Percentiles rank a stretch among this genome's conserved stretches.
These are phyloP conservation scores for Stachybotrys elegans DNA, from an alignment of 2,329 filamentous ascomycete genomes.

Conservation along the genomic window DNA sequence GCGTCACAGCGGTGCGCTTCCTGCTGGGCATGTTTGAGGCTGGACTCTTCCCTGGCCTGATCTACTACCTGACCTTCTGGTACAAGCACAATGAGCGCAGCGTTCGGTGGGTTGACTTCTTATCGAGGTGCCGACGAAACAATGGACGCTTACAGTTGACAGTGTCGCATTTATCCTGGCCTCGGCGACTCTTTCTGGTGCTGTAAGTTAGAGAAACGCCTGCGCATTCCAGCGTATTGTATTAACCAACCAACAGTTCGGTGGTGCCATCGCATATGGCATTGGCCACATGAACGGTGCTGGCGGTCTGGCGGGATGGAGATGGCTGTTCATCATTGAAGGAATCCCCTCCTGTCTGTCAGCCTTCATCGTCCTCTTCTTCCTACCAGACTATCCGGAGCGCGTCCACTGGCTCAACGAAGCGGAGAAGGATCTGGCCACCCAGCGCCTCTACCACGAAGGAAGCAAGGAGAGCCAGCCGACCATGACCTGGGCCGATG, in stretches of 20 bases:
- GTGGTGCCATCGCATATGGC: conserved; percentile 66
- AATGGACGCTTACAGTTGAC: background rate
- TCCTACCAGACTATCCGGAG: conserved; percentile 64
- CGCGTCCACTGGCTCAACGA: conserved; percentile 56
- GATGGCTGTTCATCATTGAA: conserved; percentile 60
- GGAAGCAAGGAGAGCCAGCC: conserved; percentile 55
- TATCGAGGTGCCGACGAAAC: background rate
- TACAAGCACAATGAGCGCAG: conserved; percentile 67
- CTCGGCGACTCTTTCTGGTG: conserved; percentile 64
- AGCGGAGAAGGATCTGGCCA: conserved; percentile 53
- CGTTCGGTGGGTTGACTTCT: conserved; percentile 33
- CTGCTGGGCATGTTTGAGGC: conserved; percentile 66
- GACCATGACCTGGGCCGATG: conserved; percentile 60
- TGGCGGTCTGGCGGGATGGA: conserved; percentile 60
- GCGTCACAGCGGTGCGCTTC: conserved; percentile 62
- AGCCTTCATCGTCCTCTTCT: conserved; percentile 59
- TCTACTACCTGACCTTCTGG: conserved; percentile 68
- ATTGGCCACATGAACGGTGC: conserved; percentile 67
- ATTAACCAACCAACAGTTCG: conserved; percentile 45
- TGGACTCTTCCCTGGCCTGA: conserved; percentile 56
- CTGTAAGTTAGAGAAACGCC: no score
- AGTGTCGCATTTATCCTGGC: conserved; percentile 67
- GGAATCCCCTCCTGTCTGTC: conserved; percentile 61
- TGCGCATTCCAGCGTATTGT: no score
- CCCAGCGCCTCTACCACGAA: conserved; percentile 37